Evolutionary conservation across 345 rosid species (phyloP), one percentile per base, ranked within the genome.

Genomic region (Salix purpurea): DNA sequence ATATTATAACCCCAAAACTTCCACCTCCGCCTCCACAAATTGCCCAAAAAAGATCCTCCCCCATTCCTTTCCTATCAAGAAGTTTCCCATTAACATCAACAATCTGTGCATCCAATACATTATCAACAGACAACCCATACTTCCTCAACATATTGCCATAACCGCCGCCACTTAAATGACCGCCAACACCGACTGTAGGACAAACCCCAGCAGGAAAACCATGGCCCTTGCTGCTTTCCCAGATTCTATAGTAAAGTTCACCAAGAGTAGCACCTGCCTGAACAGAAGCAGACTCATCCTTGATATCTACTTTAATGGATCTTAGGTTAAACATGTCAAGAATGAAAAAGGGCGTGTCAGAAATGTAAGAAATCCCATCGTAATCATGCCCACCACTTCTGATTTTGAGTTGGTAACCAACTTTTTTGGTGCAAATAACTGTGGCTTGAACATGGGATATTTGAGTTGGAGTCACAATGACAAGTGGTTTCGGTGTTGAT

Each of bases 151-250:
- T 79, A 23, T 80, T 86, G 6, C 94, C 94, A 26, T 90, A 90
- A 0, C 94, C 94, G 0, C 83, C 94, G 0, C 92, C 92, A 40
- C 94, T 89, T 0, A 90, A 2, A 65, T 89, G 94, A 2, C 94
- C 94, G 6, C 94, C 94, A 8, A 86, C 92, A 9, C 90, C 94
- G 2, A 90, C 94, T 8, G 91, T 90, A 0, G 91, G 92, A 44
- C 94, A 89, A 74, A 89, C 66, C 3, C 92, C 92, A 2, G 87
- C 94, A 0, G 94, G 92, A 26, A 83, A 89, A 0, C 91, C 92
- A 42, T 62, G 86, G 16, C 73, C 65, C 71, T 78, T 83, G 23
- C 90, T 87, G 21, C 78, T 83, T 74, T 86, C 75, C 85, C 81
- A 87, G 11, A 89, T 90, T 0, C 42, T 23, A 58, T 87, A 80